A percentile compares a stretch with the other conserved stretches of the same genome.
phyloP scores from a whole-genome alignment of 192 early-diverging fungal species.

The Pilaira anomala region DNA sequence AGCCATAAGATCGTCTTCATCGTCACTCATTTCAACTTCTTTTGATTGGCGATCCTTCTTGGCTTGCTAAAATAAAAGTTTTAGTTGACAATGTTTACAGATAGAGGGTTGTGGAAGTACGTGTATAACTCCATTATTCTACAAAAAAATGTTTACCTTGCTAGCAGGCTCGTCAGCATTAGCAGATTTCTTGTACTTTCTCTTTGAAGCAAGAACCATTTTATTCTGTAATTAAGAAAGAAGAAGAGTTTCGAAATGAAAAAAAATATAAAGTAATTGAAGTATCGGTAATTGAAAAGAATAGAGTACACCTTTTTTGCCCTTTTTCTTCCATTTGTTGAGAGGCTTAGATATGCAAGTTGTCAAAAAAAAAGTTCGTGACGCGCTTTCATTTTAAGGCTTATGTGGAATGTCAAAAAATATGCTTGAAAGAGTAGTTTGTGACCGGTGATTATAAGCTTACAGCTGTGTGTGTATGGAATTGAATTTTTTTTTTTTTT shows the following conservation, averaged over 20 bases:
- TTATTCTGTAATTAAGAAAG: not conserved
- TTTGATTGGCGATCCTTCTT: constrained; percentile 6
- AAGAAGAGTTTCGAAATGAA: not conserved
- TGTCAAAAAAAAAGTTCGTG: constrained; percentile 6
- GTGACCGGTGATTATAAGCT: not conserved
- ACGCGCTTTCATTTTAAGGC: constrained; percentile 3
- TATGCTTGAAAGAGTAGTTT: not conserved
- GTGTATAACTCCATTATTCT: too few relatives aligned
- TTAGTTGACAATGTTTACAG: too few relatives aligned
- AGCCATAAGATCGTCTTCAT: constrained; percentile 21
- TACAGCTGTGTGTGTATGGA: not conserved
- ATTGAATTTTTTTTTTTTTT: constrained; percentile 20
- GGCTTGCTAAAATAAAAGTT: not conserved
- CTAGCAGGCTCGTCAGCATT: not conserved
- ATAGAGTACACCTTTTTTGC: not conserved
- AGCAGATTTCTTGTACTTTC: constrained; percentile 13
- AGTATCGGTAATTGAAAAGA: too few relatives aligned
- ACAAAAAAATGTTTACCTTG: constrained; percentile 8
- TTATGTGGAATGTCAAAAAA: too few relatives aligned
- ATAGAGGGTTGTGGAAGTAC: too few relatives aligned
- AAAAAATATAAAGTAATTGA: too few relatives aligned
- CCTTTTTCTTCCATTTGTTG: not conserved
- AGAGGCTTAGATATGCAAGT: not conserved
- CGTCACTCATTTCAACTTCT: constrained; percentile 18
- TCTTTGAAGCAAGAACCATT: constrained; percentile 21